Percentiles rank a stretch among this genome's conserved stretches.
Conservation (phyloP, 148 eudicot genomes). For the Dysphania ambrosioides region DNA sequence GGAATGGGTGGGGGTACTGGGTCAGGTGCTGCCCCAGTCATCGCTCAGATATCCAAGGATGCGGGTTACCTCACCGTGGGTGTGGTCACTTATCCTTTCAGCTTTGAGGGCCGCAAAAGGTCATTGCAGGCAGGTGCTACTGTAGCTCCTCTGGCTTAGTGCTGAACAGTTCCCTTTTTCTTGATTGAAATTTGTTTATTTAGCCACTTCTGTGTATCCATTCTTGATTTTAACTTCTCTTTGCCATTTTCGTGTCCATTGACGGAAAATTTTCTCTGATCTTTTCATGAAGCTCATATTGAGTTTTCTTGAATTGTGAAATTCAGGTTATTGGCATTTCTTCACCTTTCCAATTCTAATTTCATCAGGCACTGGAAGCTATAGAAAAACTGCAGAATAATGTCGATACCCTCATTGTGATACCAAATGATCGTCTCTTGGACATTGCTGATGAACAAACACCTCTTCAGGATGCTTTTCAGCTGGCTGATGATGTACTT, state of each 20-base stretch:
- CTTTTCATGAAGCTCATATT: conserved; percentile 6
- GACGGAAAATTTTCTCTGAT: not conserved
- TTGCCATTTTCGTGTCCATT: not conserved
- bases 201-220: not conserved
- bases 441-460: conserved; percentile 95
- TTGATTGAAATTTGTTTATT: not conserved
- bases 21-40: conserved; percentile 97
- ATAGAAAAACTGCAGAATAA: conserved; percentile 91
- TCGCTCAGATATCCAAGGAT: conserved; percentile 90
- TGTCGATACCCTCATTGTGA: conserved; percentile 96
- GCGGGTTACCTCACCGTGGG: conserved; percentile 98
- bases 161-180: not conserved
- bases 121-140: conserved; percentile 73
- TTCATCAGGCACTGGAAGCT: conserved; percentile 88
- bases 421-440: conserved; percentile 92
- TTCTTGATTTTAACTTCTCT: not conserved
- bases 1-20: conserved; percentile 99
- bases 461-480: conserved; percentile 93
- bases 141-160: conserved; percentile 7
- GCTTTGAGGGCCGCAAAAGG: conserved; percentile 98
- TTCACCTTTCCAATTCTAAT: conserved; percentile 14
- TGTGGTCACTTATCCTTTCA: conserved; percentile 93
- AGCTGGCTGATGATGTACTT: conserved; percentile 94
- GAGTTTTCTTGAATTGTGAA: not conserved
- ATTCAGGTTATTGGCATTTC: conserved; percentile 3